Conservation (phyloP, 768 basidiomycete species). For the Cystobasidium onofrii region DNA sequence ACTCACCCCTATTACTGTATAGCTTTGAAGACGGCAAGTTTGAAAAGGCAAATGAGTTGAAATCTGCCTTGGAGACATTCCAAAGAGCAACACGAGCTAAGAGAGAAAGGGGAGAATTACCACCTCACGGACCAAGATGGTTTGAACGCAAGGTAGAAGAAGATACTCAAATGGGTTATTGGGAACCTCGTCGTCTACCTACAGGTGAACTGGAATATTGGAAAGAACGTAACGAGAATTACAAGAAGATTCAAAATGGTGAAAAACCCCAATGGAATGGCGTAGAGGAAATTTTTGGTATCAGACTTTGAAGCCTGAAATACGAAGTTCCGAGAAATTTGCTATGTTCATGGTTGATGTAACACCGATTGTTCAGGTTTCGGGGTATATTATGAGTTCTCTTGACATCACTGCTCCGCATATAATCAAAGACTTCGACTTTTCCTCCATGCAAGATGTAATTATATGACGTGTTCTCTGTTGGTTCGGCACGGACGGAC, state of each 20-base stretch:
- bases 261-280: slow-evolving; percentile 54
- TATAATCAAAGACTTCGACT: no score
- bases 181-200: slow-evolving; percentile 58
- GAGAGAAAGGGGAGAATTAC: slow-evolving; percentile 63
- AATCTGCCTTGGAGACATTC: slow-evolving; percentile 68
- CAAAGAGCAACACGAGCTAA: slow-evolving; percentile 57
- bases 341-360: no score
- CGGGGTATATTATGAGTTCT: no score
- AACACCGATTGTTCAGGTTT: no score
- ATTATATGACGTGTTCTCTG: no score
- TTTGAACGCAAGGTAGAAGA: slow-evolving; percentile 71
- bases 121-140: slow-evolving; percentile 77
- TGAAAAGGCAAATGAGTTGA: slow-evolving; percentile 71
- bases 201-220: slow-evolving; percentile 66
- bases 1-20: no score
- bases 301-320: slow-evolving; percentile 6
- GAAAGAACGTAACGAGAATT: slow-evolving; percentile 64
- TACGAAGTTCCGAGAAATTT: no score
- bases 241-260: slow-evolving; percentile 46
- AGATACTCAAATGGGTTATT: slow-evolving; percentile 83
- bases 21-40: slow-evolving; percentile 76
- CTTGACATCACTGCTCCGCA: no score
- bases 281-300: slow-evolving; percentile 68
- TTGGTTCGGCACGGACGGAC: no score
- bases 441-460: no score